A percentile compares a stretch with the other conserved stretches of the same genome.
Conservation (phyloP, 2,329 filamentous ascomycete species). For the Nigrograna mackinnonii region DNA sequence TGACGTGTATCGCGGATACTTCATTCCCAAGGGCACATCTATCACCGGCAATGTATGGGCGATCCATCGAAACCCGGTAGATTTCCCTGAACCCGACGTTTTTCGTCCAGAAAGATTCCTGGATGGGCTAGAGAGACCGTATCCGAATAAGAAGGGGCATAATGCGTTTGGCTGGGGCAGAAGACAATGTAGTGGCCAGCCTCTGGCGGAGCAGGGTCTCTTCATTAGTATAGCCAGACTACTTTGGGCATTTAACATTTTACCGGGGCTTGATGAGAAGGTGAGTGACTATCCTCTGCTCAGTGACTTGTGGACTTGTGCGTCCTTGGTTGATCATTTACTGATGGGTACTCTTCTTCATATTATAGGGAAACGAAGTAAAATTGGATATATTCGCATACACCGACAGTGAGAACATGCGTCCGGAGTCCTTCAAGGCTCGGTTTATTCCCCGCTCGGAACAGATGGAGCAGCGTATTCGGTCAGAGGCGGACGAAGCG, state of each 20-base stretch:
- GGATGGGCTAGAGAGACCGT: constrained; percentile 63
- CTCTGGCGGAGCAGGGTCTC: constrained; percentile 46
- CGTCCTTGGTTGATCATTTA: no score
- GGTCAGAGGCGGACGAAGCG: no score
- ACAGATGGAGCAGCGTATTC: no score
- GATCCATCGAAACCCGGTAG: constrained; percentile 55
- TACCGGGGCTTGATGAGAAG: constrained; percentile 18
- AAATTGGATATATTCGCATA: no score
- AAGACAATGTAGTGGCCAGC: constrained; percentile 48
- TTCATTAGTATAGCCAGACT: constrained; percentile 48
- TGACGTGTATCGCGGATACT: constrained; percentile 39
- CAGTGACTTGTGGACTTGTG: no score
- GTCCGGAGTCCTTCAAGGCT: no score
- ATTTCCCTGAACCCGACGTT: constrained; percentile 70
- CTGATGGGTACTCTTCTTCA: no score
- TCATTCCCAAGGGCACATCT: constrained; percentile 45
- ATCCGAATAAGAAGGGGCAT: constrained; percentile 57
- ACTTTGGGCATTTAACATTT: constrained; percentile 51
- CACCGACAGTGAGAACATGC: no score
- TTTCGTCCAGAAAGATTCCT: constrained; percentile 61
- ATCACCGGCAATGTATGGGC: constrained; percentile 47
- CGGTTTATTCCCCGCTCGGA: no score
- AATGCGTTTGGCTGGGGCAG: constrained; percentile 61
- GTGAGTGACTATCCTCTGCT: no score
- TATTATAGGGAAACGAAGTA: no score